Base-by-base conservation (phyloP, 106 monocot species). In the Dioscorea zingiberensis region DNA sequence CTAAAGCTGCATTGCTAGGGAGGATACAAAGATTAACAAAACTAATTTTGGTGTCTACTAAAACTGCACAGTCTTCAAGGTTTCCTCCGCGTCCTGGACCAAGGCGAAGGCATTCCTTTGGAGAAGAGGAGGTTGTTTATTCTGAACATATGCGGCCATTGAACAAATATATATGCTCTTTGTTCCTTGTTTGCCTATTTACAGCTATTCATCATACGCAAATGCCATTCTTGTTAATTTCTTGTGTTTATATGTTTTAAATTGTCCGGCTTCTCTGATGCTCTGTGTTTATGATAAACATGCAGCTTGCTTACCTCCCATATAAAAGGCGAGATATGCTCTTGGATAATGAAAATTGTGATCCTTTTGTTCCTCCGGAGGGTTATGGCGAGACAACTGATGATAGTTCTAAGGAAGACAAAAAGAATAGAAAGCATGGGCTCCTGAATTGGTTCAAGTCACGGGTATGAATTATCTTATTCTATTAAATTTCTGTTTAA, bases 361-460 rank as follows among this genome's bases (percentile, higher is more conserved):
- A 85, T 8, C 62, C 84, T 55, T 69, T 65, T 70, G 60, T 60
- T 27, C 75, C 90, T 15, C 16, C 76, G 1, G 94, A 90, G 75
- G 85, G 77, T 54, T 84, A 76, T 59, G 72, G 73, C 59, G 84
- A 87, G 30, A 73, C 72, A 19, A 58, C 56, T 60, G 90, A 87
- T 78, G 81, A 82, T 73, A 54, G 65, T 47, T 80, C 58, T 30
- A 94, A 91, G 74, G 82, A 88, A 63, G 97, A 86, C 49, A 98
- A 91, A 70, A 90, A 76, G 72, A 86, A 76, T 29, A 54, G 76
- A 21, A 97, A 97, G 63, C 71, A 77, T 69, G 88, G 97, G 29
- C 85, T 97, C 30, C 70, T 97, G 69, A 97, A 91, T 68, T 97
- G 97, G 97, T 97, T 97, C 68, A 97, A 97, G 60, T 72, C 81